Conservation (phyloP, 768 basidiomycete species). For the Rhizopogon vinicolor region DNA sequence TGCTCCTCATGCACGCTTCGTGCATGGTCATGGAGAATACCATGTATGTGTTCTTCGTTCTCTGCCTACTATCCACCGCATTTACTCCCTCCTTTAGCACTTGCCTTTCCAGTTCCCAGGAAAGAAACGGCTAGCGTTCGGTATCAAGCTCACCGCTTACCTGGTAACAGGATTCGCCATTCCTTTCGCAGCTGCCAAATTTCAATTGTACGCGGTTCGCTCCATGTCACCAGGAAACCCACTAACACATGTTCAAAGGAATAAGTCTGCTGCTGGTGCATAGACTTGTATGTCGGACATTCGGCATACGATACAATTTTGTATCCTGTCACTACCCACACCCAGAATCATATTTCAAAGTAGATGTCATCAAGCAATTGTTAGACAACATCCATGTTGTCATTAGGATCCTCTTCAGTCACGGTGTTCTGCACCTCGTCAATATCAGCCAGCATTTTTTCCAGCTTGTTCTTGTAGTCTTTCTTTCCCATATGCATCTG, state of each 20-base stretch:
- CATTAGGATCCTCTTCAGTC: background rate
- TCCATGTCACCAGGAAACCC: background rate
- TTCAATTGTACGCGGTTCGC: constrained; percentile 52
- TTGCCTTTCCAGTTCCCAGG: constrained; percentile 52
- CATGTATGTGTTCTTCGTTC: constrained; percentile 35
- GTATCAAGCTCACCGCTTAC: constrained; percentile 25
- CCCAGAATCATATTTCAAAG: background rate
- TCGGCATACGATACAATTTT: background rate
- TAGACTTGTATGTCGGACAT: background rate
- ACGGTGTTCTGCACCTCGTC: constrained; percentile 8
- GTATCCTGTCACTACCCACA: background rate
- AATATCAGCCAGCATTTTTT: constrained; percentile 23
- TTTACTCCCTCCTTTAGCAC: constrained; percentile 33
- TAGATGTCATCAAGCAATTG: background rate
- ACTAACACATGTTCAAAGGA: background rate
- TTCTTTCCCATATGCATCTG: constrained; percentile 26
- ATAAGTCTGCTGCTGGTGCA: background rate
- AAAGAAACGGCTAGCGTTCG: constrained; percentile 45
- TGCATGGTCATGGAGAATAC: constrained; percentile 45
- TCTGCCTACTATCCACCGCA: background rate
- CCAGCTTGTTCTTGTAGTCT: constrained; percentile 33
- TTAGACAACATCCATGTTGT: background rate
- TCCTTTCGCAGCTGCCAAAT: constrained; percentile 57
- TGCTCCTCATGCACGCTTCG: constrained; percentile 34
- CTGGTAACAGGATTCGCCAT: constrained; percentile 58